A percentile compares a stretch with the other conserved stretches of the same genome.
phyloP scores from a whole-genome alignment of 2,329 filamentous ascomycete genomes.

The Calycina herbarum region DNA sequence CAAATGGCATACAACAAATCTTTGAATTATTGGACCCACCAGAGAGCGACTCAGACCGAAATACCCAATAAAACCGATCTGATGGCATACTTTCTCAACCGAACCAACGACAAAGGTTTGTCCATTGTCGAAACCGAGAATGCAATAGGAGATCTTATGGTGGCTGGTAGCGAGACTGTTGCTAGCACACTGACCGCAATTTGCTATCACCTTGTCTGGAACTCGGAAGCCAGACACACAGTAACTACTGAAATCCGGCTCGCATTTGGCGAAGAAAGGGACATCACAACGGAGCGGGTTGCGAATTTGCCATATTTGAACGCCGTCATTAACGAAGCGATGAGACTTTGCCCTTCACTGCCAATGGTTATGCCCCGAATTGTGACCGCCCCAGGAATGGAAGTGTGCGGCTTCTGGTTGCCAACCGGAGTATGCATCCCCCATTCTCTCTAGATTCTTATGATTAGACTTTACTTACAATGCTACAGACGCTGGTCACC shows the following conservation, averaged over 20 bases:
- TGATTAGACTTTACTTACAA: not conserved
- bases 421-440: not conserved
- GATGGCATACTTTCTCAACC: not conserved
- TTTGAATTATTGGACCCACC: not conserved
- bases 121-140: not conserved
- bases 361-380: not conserved
- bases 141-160: not conserved
- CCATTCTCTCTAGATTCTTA: not conserved
- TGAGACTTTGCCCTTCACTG: not conserved
- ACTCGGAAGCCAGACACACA: not conserved
- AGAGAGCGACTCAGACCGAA: not conserved
- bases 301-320: not conserved
- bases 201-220: not conserved
- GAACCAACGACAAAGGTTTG: not conserved
- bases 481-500: not conserved
- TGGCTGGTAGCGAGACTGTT: not conserved
- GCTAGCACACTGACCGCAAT: not conserved
- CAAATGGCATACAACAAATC: not conserved
- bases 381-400: not conserved
- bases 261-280: not conserved
- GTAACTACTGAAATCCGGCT: not conserved
- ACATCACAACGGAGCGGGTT: not conserved
- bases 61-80: not conserved
- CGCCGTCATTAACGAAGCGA: not conserved
- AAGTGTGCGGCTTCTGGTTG: not conserved